Percentiles rank a stretch among this genome's conserved stretches.
Conservation (phyloP, 179 eudicot genomes). For the Gypsophila paniculata region DNA sequence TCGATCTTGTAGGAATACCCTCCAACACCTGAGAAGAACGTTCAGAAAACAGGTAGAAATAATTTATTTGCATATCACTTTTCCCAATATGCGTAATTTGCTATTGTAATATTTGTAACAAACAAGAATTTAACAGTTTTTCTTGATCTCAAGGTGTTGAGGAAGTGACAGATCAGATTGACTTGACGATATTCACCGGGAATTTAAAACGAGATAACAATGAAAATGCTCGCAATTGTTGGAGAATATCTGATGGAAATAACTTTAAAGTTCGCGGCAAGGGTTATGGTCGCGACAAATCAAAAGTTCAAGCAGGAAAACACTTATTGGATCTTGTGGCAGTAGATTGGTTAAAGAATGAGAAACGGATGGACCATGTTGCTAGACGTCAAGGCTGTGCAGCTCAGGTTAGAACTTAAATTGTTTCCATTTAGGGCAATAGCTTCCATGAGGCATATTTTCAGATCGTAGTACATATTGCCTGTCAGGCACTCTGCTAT, state of each 20-base stretch:
- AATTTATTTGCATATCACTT: constrained; percentile 2
- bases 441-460: background rate
- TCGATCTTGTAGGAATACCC: constrained; percentile 49
- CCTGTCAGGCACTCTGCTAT: constrained; percentile 2
- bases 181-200: constrained; percentile 81
- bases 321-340: constrained; percentile 97
- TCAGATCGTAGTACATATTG: constrained; percentile 6
- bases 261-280: constrained; percentile 96
- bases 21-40: constrained; percentile 50
- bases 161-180: constrained; percentile 61
- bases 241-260: constrained; percentile 89
- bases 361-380: constrained; percentile 94
- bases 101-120: background rate
- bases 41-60: constrained; percentile 53
- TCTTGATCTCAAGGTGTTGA: constrained; percentile 46
- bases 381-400: constrained; percentile 96
- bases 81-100: background rate
- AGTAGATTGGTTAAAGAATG: constrained; percentile 94
- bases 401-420: constrained; percentile 65
- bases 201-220: constrained; percentile 67
- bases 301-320: constrained; percentile 90
- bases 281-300: constrained; percentile 66
- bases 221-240: constrained; percentile 84
- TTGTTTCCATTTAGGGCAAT: background rate
- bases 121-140: constrained; percentile 10